phyloP scores from a whole-genome alignment of 495 filamentous ascomycete genomes.

The Trichoderma orchidacearum region DNA sequence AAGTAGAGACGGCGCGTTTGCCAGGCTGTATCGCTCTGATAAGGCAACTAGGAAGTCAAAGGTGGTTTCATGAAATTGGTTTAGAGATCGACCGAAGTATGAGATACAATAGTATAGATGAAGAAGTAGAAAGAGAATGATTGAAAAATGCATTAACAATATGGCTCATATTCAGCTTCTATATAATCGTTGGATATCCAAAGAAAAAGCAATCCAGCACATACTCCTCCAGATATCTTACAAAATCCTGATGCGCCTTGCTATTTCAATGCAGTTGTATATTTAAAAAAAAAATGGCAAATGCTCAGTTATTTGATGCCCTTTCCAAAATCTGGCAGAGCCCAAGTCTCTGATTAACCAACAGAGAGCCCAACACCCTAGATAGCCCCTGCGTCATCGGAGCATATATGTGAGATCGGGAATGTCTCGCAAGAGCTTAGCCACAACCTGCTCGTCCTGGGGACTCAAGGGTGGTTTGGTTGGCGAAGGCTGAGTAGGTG shows the following conservation, averaged over 20 bases:
- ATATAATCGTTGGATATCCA: too few relatives aligned
- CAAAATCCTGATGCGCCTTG: not conserved
- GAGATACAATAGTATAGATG: too few relatives aligned
- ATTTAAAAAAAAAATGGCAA: not conserved
- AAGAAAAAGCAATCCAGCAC: too few relatives aligned
- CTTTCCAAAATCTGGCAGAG: too few relatives aligned
- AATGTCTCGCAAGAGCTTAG: constrained; percentile 23
- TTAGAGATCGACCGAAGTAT: not conserved
- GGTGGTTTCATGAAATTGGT: not conserved
- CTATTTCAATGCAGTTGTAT: not conserved
- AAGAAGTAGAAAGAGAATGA: too few relatives aligned
- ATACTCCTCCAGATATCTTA: not conserved
- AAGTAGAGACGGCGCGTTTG: not conserved
- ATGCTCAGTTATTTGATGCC: too few relatives aligned
- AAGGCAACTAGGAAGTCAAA: not conserved
- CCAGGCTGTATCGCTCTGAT: not conserved
- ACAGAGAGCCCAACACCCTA: not conserved
- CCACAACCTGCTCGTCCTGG: constrained; percentile 20
- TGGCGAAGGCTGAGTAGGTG: not conserved
- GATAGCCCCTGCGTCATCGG: constrained; percentile 8
- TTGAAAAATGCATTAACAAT: too few relatives aligned
- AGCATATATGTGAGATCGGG: constrained; percentile 44
- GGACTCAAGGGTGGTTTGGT: not conserved
- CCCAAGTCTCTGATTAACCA: too few relatives aligned
- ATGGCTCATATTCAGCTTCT: not conserved